Evolutionary conservation across 2,329 filamentous ascomycete genomes (phyloP).

Genomic region (Xylariaceae sp.): DNA sequence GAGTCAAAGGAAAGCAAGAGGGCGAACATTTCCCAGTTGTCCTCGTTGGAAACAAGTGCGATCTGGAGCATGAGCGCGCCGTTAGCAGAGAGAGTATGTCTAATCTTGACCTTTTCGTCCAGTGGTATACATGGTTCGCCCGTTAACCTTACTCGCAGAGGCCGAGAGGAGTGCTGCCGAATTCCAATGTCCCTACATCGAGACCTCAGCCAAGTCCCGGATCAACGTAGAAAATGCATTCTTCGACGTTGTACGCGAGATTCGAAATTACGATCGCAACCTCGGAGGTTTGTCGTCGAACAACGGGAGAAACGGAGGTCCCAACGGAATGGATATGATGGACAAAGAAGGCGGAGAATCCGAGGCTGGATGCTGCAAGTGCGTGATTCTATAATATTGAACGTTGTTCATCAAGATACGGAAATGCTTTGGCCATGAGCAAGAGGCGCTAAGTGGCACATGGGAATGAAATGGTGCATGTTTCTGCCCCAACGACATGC

Average conservation of each 20-base stretch:
- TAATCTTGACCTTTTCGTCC: background rate
- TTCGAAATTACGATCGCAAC: conserved; percentile 96
- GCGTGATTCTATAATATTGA: conserved; percentile 73
- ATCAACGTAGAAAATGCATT: conserved; percentile 99
- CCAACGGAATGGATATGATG: conserved; percentile 66
- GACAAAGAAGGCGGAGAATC: conserved; percentile 68
- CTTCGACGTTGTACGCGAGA: conserved; percentile 97
- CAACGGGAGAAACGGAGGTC: conserved; percentile 60
- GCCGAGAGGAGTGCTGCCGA: conserved; percentile 52
- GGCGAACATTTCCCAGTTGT: conserved; percentile 97
- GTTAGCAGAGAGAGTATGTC: conserved; percentile 81
- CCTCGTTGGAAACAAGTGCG: conserved; percentile 98
- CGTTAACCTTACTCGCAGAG: conserved; percentile 61
- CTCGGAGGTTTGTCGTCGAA: conserved; percentile 82
- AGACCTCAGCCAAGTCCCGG: conserved; percentile 96
- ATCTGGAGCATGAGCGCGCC: conserved; percentile 88
- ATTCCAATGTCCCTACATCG: conserved; percentile 97
- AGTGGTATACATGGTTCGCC: no score
- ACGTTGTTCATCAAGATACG: conserved; percentile 4
- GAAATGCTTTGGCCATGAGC: conserved; percentile 7
- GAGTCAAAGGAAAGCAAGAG: conserved; percentile 86
- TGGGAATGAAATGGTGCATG: conserved; percentile 13
- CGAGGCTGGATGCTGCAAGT: conserved; percentile 80
- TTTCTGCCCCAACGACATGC: conserved; percentile 16
- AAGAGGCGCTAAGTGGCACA: conserved; percentile 6